phyloP scores from a whole-genome alignment of 345 rosid genomes.

The Arabidopsis arenosa region DNA sequence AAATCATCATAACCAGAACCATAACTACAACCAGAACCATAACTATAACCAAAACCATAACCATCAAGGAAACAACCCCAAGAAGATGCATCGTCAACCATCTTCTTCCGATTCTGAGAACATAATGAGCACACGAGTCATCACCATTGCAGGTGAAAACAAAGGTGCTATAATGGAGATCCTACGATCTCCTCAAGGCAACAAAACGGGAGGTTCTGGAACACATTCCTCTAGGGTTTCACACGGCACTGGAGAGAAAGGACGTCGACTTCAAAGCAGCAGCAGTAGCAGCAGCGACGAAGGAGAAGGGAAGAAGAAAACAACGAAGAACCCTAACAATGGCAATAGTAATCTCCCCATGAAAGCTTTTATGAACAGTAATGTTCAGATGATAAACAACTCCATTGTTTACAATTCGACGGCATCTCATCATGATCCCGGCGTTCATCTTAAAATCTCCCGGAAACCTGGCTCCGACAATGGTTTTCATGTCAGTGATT shows the following conservation, averaged over 20 bases:
- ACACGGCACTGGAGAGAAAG: constrained; percentile 40
- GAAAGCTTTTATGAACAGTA: constrained; percentile 75
- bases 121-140: constrained; percentile 53
- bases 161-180: constrained; percentile 91
- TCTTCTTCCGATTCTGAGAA: constrained; percentile 52
- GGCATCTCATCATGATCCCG: constrained; percentile 78
- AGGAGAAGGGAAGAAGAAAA: constrained; percentile 50
- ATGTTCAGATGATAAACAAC: constrained; percentile 88
- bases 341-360: constrained; percentile 47
- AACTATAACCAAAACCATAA: constrained; percentile 7
- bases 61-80: constrained; percentile 33
- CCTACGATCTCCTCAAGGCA: constrained; percentile 54
- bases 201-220: constrained; percentile 40
- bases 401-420: constrained; percentile 72
- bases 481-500: constrained; percentile 55
- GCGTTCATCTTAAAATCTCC: constrained; percentile 65
- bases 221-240: constrained; percentile 38
- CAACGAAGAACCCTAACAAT: constrained; percentile 29
- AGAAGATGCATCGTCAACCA: constrained; percentile 41
- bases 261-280: constrained; percentile 38
- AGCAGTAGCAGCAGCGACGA: constrained; percentile 55
- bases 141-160: constrained; percentile 91
- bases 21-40: constrained; percentile 3
- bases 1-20: constrained; percentile 28
- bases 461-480: constrained; percentile 55